A percentile compares a stretch with the other conserved stretches of the same genome.
phyloP scores from a whole-genome alignment of 2,329 filamentous ascomycete species.

The Thyridium curvatum region DNA sequence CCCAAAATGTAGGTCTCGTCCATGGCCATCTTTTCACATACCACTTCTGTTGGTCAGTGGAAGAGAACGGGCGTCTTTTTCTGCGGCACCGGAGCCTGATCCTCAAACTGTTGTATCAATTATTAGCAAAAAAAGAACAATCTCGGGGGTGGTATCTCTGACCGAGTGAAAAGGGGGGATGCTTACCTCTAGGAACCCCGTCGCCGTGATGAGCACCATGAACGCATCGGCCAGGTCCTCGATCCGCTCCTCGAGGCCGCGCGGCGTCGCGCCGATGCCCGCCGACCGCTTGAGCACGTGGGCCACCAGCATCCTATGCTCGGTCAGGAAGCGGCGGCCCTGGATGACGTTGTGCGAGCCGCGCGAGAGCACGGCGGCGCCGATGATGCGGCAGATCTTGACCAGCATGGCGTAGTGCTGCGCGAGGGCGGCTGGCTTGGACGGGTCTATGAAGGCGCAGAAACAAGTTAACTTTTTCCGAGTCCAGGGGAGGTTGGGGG shows the following conservation, averaged over 20 bases:
- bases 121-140: neutral
- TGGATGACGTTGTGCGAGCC: constrained; percentile 79
- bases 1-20: too few relatives aligned
- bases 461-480: neutral
- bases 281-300: constrained; percentile 87
- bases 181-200: constrained; percentile 79
- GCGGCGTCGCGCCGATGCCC: constrained; percentile 49
- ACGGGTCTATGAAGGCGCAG: constrained; percentile 42
- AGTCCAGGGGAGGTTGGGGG: neutral
- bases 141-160: too few relatives aligned
- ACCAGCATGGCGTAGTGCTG: constrained; percentile 82
- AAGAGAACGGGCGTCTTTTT: constrained; percentile 28
- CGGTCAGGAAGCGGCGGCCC: constrained; percentile 71
- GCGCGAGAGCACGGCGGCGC: constrained; percentile 72
- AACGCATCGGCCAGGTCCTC: constrained; percentile 79
- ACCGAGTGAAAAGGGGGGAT: constrained; percentile 2
- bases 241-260: constrained; percentile 52
- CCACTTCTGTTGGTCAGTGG: constrained; percentile 21
- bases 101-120: constrained; percentile 26
- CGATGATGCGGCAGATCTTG: constrained; percentile 73
- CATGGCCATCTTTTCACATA: neutral
- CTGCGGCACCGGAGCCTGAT: constrained; percentile 26
- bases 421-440: constrained; percentile 63
- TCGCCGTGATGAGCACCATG: constrained; percentile 74
- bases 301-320: constrained; percentile 78